Conservation (phyloP, 2,329 filamentous ascomycete species). For the Blumeria graminis region DNA sequence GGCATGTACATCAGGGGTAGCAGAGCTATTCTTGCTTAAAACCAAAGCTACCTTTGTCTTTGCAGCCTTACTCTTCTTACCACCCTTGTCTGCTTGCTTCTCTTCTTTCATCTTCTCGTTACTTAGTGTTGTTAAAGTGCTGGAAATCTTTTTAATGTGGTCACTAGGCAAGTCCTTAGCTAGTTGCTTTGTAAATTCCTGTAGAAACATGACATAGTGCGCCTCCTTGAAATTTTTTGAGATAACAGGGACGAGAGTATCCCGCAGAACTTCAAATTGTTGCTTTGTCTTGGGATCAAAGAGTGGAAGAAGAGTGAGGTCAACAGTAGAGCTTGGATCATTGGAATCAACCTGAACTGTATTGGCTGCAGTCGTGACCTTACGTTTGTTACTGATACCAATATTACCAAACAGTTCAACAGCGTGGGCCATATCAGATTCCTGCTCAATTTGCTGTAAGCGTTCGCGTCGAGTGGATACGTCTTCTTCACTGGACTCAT, state of each 20-base stretch:
- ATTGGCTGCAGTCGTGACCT: conserved; percentile 37
- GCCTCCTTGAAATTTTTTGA: conserved; percentile 58
- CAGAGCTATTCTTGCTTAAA: conserved; percentile 29
- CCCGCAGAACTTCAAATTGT: conserved; percentile 61
- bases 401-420: conserved; percentile 71
- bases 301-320: conserved; percentile 55
- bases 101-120: conserved; percentile 99
- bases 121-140: conserved; percentile 61
- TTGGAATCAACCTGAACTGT: conserved; percentile 43
- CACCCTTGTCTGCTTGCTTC: conserved; percentile 78
- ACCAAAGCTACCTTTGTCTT: conserved; percentile 82
- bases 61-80: conserved; percentile 89
- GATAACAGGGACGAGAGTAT: conserved; percentile 58
- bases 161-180: conserved; percentile 71
- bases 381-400: conserved; percentile 40
- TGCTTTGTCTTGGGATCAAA: conserved; percentile 78
- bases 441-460: conserved; percentile 58
- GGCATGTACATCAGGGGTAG: conserved; percentile 42
- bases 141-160: conserved; percentile 91
- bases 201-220: conserved; percentile 72
- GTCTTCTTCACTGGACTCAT: conserved; percentile 36
- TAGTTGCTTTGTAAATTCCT: conserved; percentile 74
- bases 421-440: conserved; percentile 70
- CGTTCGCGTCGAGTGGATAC: conserved; percentile 53
- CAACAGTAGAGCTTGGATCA: conserved; percentile 57